Base-by-base conservation (phyloP, 2,329 filamentous ascomycete species). In the Apiospora sp. region DNA sequence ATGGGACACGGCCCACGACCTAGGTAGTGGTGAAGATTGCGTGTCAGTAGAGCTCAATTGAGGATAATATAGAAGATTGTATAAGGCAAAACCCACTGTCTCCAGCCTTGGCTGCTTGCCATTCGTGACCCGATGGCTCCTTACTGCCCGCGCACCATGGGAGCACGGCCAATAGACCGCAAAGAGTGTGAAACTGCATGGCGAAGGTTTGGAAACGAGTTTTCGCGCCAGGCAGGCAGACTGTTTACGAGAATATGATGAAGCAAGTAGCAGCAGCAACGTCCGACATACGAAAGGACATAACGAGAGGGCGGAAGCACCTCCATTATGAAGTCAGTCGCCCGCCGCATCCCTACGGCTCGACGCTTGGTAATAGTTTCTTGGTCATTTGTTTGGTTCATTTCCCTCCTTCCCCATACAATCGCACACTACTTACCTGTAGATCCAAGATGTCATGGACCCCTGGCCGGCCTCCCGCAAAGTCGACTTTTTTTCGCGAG, bases 1-100 rank as follows among this genome's bases (percentile, higher is more conserved):
- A 71, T 71, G 44, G 72, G 72, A n/a, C 72, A 73, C 8, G 72
- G 70, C 30, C 67, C 58, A 14, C 72, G 68, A 41, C 70, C 72
- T 73, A 7, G 16, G 19, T n/a, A 51, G 22, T 46, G 64, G 34
- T 44, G 67, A 49, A n/a, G 24, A 10, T 3, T 34, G 27, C 3
- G 19, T 37, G 34, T 49, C 67, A 64, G 58, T 64, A 64, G 34
- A 37, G 30, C 67, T 68, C 24, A 27, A 27, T 34, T 34, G 43
- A 13, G 44, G 22, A 22, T 7, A 14, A 24, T 12, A 14, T 12
- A 3, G 22, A 24, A n/a, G 22, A 43, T 16, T 27, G 13, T 22
- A 7, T 46, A n/a, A 49, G 27, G 27, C 19, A 69, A n/a, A 49
- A 69, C 67, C 10, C 13, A 69, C 67, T 69, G 37, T 69, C 67